These are phyloP conservation scores for Raphanus hybrid DNA, from an alignment of 441 rosid genomes.

Conservation along the genomic window DNA sequence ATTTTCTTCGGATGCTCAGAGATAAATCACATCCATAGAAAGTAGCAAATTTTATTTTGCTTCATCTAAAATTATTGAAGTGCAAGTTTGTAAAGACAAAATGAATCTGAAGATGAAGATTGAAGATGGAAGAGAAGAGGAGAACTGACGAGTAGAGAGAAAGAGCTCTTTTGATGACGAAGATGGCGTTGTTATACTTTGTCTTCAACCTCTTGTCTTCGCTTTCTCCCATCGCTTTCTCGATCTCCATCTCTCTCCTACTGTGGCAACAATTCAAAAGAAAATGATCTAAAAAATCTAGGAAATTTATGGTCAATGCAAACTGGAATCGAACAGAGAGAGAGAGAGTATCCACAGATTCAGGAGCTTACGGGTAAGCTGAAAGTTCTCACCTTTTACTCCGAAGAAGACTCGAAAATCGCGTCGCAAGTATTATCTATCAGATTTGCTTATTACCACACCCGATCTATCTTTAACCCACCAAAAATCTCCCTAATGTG, in stretches of 20 bases:
- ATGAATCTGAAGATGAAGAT: slow-evolving; percentile 36
- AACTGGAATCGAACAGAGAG: not conserved
- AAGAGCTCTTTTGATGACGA: slow-evolving; percentile 85
- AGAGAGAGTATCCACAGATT: not conserved
- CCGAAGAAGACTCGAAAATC: slow-evolving; percentile 22
- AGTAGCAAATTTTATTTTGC: not conserved
- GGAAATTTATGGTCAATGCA: slow-evolving; percentile 20
- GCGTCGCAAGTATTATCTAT: slow-evolving; percentile 6
- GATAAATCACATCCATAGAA: too few species aligned
- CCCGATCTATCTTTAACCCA: slow-evolving; percentile 39
- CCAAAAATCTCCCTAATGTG: not conserved
- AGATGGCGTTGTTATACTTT: slow-evolving; percentile 89
- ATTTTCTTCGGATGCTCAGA: too few species aligned
- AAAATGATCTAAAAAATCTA: slow-evolving; percentile 19
- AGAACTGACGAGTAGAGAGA: slow-evolving; percentile 87
- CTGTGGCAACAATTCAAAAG: not conserved
- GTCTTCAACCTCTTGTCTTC: slow-evolving; percentile 93
- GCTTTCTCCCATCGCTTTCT: slow-evolving; percentile 77
- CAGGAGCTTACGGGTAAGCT: not conserved
- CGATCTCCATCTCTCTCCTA: slow-evolving; percentile 78
- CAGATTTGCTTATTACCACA: slow-evolving; percentile 38
- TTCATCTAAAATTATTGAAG: not conserved
- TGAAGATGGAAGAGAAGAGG: not conserved
- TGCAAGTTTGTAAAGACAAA: slow-evolving; percentile 6
- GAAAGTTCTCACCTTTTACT: slow-evolving; percentile 20